These are phyloP conservation scores for Paramarasmius palmivorus DNA, from an alignment of 1,284 basidiomycete genomes.

Conservation along the genomic window DNA sequence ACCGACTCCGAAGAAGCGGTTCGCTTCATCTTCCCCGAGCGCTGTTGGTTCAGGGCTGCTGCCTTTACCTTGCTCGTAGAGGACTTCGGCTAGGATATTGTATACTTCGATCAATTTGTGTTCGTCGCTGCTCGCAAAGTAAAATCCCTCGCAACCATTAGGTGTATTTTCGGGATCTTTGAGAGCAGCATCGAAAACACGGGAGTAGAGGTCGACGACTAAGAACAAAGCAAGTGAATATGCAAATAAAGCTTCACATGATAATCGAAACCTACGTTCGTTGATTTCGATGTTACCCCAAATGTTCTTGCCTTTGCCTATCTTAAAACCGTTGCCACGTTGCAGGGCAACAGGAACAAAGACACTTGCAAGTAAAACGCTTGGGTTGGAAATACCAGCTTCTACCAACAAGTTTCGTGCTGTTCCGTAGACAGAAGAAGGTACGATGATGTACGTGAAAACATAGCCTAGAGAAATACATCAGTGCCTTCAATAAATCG, in stretches of 20 bases:
- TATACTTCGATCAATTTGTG: not conserved
- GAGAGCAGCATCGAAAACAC: not conserved
- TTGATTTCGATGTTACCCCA: not conserved
- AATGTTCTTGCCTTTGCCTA: not conserved
- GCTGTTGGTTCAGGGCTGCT: not conserved
- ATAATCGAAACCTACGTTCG: not conserved
- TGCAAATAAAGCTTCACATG: not conserved
- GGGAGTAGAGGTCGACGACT: not conserved
- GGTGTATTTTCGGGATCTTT: not conserved
- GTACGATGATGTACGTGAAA: not conserved
- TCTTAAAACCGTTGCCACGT: not conserved
- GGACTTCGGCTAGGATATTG: not conserved
- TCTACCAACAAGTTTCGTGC: not conserved
- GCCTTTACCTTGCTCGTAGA: not conserved
- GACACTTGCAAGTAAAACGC: not conserved
- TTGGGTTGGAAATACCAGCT: not conserved
- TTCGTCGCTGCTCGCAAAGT: not conserved
- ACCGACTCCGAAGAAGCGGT: not conserved
- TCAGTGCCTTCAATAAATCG: too few species aligned
- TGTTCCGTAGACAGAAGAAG: not conserved
- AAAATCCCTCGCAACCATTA: not conserved
- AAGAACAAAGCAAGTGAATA: slow-evolving; percentile 19
- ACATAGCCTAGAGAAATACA: not conserved
- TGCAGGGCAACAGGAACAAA: not conserved
- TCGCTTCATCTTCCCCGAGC: not conserved